Base-by-base conservation (phyloP, 2,329 filamentous ascomycete genomes). In the Cadophora luteo-olivacea region DNA sequence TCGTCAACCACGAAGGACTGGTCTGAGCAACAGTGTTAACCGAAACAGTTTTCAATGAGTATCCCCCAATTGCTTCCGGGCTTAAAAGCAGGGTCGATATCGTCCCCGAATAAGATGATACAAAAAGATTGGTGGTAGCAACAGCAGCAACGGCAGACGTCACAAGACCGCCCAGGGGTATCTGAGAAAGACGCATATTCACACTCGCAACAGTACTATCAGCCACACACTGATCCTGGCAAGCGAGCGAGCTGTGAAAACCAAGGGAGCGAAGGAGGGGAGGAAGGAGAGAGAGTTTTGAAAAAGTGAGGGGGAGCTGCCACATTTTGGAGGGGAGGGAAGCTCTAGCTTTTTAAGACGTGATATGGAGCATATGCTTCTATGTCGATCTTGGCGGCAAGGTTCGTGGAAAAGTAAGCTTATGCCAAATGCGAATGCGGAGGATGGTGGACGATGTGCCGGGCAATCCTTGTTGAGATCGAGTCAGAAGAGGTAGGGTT, bases 21-120 rank as follows among this genome's bases (percentile, higher is more conserved):
- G 74, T 73, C 16, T 48, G 64, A 6, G 73, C 73, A 4, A 68
- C 72, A 48, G 74, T 73, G 22, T 73, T 75, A 14, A 68, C 41
- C 9, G 73, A 66, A 2, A 73, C 41, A 0, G 55, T 61, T 3
- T 66, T 67, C n/a, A 78, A 62, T 5, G 70, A 49, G 61, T 74
- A 77, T 1, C 55, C 41, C 11, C 72, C 74, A 61, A 69, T 67
- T 32, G 74, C 72, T 57, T 69, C 71, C 54, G 70, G 67, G 8
- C 54, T 68, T 24, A 81, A 73, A 25, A 75, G 68, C 19, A 82
- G 72, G 2, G 78, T 75, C 36, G 78, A 78, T 51, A 82, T 75
- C 11, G 72, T 76, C 11, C 80, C 79, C 22, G 70, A 68, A 72
- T 82, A 82, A 52, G 80, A 80, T 16, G 80, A 77, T 49, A 79